Base-by-base conservation (phyloP, 352 stramenopile genomes). In the Pythium biforme region DNA sequence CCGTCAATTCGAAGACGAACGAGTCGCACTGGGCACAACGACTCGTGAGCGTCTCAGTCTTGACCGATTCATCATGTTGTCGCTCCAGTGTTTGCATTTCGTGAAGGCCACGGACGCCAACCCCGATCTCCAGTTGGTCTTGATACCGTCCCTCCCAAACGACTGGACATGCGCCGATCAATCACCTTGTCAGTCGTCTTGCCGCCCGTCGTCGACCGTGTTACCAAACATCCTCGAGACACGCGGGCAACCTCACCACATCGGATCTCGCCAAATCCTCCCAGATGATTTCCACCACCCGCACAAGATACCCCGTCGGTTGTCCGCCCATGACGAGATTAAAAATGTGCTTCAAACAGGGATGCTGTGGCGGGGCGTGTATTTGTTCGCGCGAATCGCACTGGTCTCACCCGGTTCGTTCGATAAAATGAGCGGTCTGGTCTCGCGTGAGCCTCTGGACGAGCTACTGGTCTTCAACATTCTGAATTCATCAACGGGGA, bases 301-400 rank as follows among this genome's bases (percentile, higher is more conserved):
- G 17, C 37, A 43, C 37, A 43, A 43, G 37, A n/a, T n/a, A n/a
- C 37, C 37, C 12, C 2, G 17, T 43, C 37, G 6, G 5, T 10
- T 22, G 34, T 25, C 43, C 1, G 2, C 55, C 15, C 19, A 54
- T 20, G 47, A 72, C 0, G 9, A 56, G 29, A 1, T 66, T 45
- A 66, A 66, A n/a, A 62, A 69, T 6, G 31, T 88, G 40, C 56
- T 88, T 7, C 71, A 90, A 48, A 77, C 74, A 0, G 81, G 81
- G 1, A 43, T 88, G 29, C 61, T 90, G 27, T 90, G 79, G 79
- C 77, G 72, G 22, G 74, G 74, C 40, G 60, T 55, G 15, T 89
- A 87, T 47, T 61, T 89, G 15, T 59, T 89, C 15, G 73, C 62
- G 23, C 72, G 76, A 17, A 64, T 84, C 5, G 37, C 66, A 2